Evolutionary conservation across 1,284 basidiomycete genomes (phyloP).

Genomic region (Boletus smithii): DNA sequence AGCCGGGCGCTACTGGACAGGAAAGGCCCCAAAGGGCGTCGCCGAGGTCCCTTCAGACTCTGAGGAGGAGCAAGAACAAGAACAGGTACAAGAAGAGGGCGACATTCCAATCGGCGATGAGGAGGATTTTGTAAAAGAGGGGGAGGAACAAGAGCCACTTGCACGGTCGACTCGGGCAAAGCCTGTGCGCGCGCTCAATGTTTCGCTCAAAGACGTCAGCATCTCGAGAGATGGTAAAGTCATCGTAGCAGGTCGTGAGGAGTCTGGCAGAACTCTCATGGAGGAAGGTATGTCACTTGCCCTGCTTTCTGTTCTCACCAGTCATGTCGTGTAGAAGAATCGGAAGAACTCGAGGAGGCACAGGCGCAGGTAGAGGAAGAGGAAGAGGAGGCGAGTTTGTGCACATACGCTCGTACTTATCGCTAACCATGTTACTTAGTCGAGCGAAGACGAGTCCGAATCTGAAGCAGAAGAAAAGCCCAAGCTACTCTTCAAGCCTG

Average conservation of each 20-base stretch:
- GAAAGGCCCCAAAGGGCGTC: constrained; percentile 76
- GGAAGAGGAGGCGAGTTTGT: constrained; percentile 38
- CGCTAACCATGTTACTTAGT: constrained; percentile 41
- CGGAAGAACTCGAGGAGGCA: constrained; percentile 44
- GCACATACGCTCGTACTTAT: background rate
- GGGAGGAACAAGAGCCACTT: constrained; percentile 44
- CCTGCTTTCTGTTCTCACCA: constrained; percentile 8
- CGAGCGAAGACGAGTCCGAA: constrained; percentile 75
- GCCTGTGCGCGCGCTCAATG: constrained; percentile 57
- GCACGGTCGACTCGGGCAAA: constrained; percentile 33
- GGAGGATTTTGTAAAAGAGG: constrained; percentile 44
- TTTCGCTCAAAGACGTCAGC: constrained; percentile 70
- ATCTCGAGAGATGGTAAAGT: constrained; percentile 76
- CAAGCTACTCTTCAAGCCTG: constrained; percentile 73
- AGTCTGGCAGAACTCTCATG: constrained; percentile 62
- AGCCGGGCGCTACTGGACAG: constrained; percentile 79
- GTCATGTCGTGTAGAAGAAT: constrained; percentile 35
- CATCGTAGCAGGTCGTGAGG: constrained; percentile 68
- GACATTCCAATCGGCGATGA: constrained; percentile 59
- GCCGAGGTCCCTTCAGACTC: constrained; percentile 58
- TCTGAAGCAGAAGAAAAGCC: constrained; percentile 65
- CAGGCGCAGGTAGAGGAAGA: constrained; percentile 38
- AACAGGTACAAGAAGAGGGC: constrained; percentile 47
- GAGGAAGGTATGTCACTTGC: constrained; percentile 40
- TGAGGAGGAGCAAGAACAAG: constrained; percentile 58